These are phyloP conservation scores for Isabelozyma gotoi DNA, from an alignment of 805 yeast genomes.

Conservation along the genomic window DNA sequence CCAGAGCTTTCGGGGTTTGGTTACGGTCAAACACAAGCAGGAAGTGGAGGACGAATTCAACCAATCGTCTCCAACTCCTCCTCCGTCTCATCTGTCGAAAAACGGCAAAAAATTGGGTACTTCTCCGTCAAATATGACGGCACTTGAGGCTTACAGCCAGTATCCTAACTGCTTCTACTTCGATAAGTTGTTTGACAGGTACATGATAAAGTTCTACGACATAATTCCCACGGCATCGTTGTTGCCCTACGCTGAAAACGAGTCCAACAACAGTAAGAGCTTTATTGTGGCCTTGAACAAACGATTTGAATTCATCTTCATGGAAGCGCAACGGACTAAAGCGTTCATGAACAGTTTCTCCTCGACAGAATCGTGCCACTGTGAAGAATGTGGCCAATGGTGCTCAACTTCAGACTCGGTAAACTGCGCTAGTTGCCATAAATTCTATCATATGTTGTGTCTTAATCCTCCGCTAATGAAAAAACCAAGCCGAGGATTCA, in stretches of 20 bases:
- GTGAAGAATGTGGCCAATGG: slow-evolving; percentile 85
- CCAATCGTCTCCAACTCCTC: not conserved
- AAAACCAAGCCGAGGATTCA: slow-evolving; percentile 84
- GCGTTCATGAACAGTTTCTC: slow-evolving; percentile 63
- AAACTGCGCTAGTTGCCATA: slow-evolving; percentile 74
- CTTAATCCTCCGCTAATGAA: slow-evolving; percentile 78
- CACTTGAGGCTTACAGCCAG: slow-evolving; percentile 51
- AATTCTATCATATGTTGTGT: slow-evolving; percentile 76
- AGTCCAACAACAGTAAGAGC: slow-evolving; percentile 54
- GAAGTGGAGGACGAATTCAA: slow-evolving; percentile 53
- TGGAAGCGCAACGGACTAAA: slow-evolving; percentile 65
- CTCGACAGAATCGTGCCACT: slow-evolving; percentile 45
- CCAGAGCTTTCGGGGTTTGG: slow-evolving; percentile 70
- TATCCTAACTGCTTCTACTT: slow-evolving; percentile 78
- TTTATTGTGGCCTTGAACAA: slow-evolving; percentile 62
- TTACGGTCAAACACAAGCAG: slow-evolving; percentile 64
- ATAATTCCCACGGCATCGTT: slow-evolving; percentile 62
- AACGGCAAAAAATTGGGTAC: slow-evolving; percentile 9
- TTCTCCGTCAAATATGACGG: slow-evolving; percentile 11
- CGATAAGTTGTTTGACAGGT: slow-evolving; percentile 80
- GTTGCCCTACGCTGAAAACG: slow-evolving; percentile 23
- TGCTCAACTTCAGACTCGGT: slow-evolving; percentile 70
- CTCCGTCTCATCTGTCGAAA: slow-evolving; percentile 7
- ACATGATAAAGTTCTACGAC: slow-evolving; percentile 80
- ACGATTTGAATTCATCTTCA: slow-evolving; percentile 71